phyloP scores from a whole-genome alignment of 2,329 filamentous ascomycete species.

The Trichoderma sp. region DNA sequence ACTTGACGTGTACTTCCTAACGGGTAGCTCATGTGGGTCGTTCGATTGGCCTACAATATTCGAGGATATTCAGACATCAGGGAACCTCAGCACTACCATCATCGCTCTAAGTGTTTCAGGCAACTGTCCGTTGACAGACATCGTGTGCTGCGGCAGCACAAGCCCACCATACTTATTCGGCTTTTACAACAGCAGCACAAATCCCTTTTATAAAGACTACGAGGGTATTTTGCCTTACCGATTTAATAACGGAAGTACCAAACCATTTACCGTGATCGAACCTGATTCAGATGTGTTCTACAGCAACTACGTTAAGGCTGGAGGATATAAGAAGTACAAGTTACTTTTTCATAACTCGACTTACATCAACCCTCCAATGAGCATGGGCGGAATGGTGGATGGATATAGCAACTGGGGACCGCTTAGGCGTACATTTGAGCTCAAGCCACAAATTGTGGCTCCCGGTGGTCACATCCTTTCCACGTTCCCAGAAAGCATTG shows the following conservation, averaged over 20 bases:
- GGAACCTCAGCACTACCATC: neutral
- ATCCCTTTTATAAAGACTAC: neutral
- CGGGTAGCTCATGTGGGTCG: neutral
- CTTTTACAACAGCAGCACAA: neutral
- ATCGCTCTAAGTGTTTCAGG: neutral
- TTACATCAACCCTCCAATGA: neutral
- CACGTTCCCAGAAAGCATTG: neutral
- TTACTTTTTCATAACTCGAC: neutral
- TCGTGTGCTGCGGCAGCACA: neutral
- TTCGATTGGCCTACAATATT: neutral
- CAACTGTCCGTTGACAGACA: neutral
- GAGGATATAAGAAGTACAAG: neutral
- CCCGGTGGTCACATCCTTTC: conserved; percentile 1
- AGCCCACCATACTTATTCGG: neutral
- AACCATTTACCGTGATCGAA: neutral
- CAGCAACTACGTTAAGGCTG: neutral
- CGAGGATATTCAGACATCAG: neutral
- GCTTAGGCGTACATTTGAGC: neutral
- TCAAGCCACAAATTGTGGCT: neutral
- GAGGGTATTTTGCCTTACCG: neutral
- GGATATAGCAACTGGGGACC: neutral
- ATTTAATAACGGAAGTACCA: neutral
- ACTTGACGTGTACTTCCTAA: neutral
- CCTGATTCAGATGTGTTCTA: neutral
- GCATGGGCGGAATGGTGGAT: neutral